Conservation (phyloP, 495 filamentous ascomycete species). For the Lophiotrema nucula region DNA sequence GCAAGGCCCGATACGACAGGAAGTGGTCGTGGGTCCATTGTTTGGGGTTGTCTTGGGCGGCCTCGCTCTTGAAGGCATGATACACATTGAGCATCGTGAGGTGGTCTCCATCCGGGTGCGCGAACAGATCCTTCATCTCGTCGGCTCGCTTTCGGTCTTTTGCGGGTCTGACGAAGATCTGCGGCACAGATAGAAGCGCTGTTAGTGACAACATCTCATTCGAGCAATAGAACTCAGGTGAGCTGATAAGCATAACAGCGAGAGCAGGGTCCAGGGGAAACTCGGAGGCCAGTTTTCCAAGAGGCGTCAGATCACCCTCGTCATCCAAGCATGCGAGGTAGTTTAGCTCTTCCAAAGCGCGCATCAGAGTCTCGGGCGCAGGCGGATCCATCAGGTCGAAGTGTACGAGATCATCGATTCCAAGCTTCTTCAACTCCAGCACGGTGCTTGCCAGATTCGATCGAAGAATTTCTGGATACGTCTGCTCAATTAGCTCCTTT, state of each 20-base stretch:
- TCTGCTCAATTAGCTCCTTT: slow-evolving; percentile 95
- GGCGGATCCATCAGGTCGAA: slow-evolving; percentile 99
- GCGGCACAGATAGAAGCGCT: slow-evolving; percentile 88
- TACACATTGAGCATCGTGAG: slow-evolving; percentile 96
- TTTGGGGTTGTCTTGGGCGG: slow-evolving; percentile 70
- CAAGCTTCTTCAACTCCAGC: slow-evolving; percentile 94
- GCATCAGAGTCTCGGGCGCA: slow-evolving; percentile 97
- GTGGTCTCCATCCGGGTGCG: slow-evolving; percentile 91
- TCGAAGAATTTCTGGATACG: slow-evolving; percentile 90
- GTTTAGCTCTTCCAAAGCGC: slow-evolving; percentile 95
- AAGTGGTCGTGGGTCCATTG: slow-evolving; percentile 98
- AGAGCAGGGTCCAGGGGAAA: slow-evolving; percentile 94
- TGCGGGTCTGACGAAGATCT: slow-evolving; percentile 87
- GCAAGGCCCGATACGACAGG: slow-evolving; percentile 82
- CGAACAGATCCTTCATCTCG: slow-evolving; percentile 94
- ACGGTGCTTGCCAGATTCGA: slow-evolving; percentile 95
- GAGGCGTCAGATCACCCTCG: slow-evolving; percentile 81
- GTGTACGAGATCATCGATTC: slow-evolving; percentile 92
- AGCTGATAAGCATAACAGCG: slow-evolving; percentile 96
- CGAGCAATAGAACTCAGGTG: slow-evolving; percentile 97
- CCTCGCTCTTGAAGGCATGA: slow-evolving; percentile 84
- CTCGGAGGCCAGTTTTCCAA: slow-evolving; percentile 87
- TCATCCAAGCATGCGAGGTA: slow-evolving; percentile 96
- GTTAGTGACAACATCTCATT: slow-evolving; percentile 97
- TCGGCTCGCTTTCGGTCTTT: slow-evolving; percentile 86